Conservation (phyloP, 352 stramenopile genomes). For the Blastocystis sp. region DNA sequence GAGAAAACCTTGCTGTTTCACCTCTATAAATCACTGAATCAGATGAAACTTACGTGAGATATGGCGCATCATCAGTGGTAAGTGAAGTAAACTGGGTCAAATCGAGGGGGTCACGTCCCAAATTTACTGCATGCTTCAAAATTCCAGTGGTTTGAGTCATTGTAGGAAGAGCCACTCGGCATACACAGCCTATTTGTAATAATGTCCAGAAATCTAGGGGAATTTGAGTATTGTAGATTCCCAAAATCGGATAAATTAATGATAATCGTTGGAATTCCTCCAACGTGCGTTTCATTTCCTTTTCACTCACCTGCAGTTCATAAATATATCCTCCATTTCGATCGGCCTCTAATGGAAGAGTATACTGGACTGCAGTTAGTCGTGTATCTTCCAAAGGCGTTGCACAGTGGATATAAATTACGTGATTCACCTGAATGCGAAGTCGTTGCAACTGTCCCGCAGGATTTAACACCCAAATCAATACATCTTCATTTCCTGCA, state of each 20-base stretch:
- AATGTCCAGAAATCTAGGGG: conserved; percentile 80
- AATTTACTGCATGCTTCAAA: background rate
- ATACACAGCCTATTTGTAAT: conserved; percentile 81
- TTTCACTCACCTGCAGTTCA: conserved; percentile 67
- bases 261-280: background rate
- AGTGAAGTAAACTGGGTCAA: conserved; percentile 65
- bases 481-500: conserved; percentile 76
- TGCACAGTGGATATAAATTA: conserved; percentile 61
- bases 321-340: conserved; percentile 73
- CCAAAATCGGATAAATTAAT: conserved; percentile 68
- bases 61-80: conserved; percentile 64
- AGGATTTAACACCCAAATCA: conserved; percentile 89
- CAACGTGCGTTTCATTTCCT: background rate
- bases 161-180: conserved; percentile 64
- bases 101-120: background rate
- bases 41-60: conserved; percentile 67
- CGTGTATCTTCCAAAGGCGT: background rate
- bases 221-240: conserved; percentile 86
- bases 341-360: background rate
- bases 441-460: conserved; percentile 76
- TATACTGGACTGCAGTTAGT: background rate
- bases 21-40: conserved; percentile 65
- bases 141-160: background rate
- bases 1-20: background rate
- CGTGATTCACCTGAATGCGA: conserved; percentile 65